A percentile compares a stretch with the other conserved stretches of the same genome.
Evolutionary conservation across 768 basidiomycete species (phyloP).

Genomic region (Tephrocybe sp.): DNA sequence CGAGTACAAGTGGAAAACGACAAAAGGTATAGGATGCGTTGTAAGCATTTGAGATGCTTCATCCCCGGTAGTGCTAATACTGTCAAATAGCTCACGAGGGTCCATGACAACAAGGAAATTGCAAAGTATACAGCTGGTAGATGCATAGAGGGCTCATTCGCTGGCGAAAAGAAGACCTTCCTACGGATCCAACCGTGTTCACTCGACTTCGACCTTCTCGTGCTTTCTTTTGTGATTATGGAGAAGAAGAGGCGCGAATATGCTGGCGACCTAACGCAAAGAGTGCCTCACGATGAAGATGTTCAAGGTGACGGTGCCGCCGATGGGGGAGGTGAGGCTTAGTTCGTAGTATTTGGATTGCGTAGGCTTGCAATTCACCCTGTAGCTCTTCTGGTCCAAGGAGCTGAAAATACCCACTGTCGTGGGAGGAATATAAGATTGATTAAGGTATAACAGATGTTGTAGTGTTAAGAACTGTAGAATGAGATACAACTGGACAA

Average conservation of each 20-base stretch:
- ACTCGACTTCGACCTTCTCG: slow-evolving; percentile 49
- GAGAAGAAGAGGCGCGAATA: slow-evolving; percentile 50
- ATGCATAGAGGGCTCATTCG: slow-evolving; percentile 43
- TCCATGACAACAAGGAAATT: slow-evolving; percentile 35
- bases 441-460: not conserved
- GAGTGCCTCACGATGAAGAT: slow-evolving; percentile 32
- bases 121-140: slow-evolving; percentile 34
- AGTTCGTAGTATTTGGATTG: too few species aligned
- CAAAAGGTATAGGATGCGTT: slow-evolving; percentile 35
- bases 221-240: slow-evolving; percentile 54
- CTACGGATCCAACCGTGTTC: slow-evolving; percentile 45
- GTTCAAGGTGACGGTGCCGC: slow-evolving; percentile 35
- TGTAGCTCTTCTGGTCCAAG: not conserved
- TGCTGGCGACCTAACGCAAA: slow-evolving; percentile 26
- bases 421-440: too few species aligned
- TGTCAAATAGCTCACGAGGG: slow-evolving; percentile 33
- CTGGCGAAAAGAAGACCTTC: slow-evolving; percentile 42
- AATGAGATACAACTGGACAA: not conserved
- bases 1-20: slow-evolving; percentile 48
- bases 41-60: slow-evolving; percentile 25
- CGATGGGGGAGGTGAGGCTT: slow-evolving; percentile 22
- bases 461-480: not conserved
- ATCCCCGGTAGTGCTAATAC: not conserved
- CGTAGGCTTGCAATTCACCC: not conserved
- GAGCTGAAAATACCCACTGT: too few species aligned